Conservation (phyloP, 2,329 filamentous ascomycete species). For the Aspergillus udagawae region DNA sequence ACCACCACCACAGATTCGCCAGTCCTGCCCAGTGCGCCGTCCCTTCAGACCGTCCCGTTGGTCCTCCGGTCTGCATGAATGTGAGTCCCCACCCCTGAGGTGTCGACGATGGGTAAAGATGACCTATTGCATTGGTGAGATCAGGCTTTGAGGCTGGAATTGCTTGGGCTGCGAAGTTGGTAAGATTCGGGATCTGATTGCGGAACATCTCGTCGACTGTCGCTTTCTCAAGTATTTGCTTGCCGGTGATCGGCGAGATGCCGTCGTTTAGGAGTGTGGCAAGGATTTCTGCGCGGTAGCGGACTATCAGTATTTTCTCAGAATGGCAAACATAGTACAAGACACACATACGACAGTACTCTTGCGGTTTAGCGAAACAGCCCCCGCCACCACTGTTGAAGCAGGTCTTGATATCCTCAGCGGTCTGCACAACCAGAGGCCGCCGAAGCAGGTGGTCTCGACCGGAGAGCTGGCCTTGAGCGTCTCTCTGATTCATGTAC, state of each 20-base stretch:
- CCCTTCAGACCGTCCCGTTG: constrained; percentile 50
- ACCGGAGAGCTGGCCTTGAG: constrained; percentile 39
- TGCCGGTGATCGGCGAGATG: constrained; percentile 53
- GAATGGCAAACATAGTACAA: too few species aligned
- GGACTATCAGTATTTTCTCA: neutral
- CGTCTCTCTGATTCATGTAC: constrained; percentile 52
- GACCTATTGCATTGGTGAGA: constrained; percentile 46
- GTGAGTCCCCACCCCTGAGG: constrained; percentile 64
- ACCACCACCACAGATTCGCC: constrained; percentile 61
- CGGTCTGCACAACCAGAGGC: constrained; percentile 43
- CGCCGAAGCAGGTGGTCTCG: constrained; percentile 51
- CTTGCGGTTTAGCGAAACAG: constrained; percentile 55
- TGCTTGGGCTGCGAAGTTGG: constrained; percentile 48
- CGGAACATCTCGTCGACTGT: constrained; percentile 63
- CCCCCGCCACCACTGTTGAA: constrained; percentile 62
- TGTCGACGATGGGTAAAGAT: constrained; percentile 48
- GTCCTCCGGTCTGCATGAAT: constrained; percentile 52
- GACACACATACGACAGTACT: constrained; percentile 53
- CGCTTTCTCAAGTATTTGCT: constrained; percentile 50
- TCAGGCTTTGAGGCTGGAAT: constrained; percentile 48
- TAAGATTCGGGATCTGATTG: constrained; percentile 58
- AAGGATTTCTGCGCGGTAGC: constrained; percentile 50
- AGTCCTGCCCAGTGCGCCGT: constrained; percentile 58
- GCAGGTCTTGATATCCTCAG: constrained; percentile 42
- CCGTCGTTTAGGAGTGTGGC: constrained; percentile 62